Conservation (phyloP, 2,329 filamentous ascomycete genomes). For the Monosporascus ibericus region DNA sequence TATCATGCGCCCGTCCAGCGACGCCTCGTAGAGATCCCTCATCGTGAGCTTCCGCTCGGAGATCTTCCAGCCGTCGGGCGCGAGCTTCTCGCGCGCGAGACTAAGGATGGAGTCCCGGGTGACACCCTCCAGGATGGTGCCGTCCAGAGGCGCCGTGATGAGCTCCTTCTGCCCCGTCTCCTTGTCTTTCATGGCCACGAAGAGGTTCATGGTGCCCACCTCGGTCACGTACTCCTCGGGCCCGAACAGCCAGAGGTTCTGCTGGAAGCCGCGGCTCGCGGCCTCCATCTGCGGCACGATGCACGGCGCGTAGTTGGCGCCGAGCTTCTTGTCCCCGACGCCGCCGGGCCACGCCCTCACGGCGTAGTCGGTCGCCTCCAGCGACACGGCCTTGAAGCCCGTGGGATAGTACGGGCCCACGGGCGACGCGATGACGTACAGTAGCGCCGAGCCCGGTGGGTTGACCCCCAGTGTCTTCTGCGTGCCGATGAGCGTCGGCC, state of each 20-base stretch:
- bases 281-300: slow-evolving; percentile 94
- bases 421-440: slow-evolving; percentile 93
- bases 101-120: slow-evolving; percentile 86
- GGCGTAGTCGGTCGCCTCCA: slow-evolving; percentile 94
- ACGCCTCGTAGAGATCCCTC: slow-evolving; percentile 74
- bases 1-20: slow-evolving; percentile 76
- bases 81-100: slow-evolving; percentile 77
- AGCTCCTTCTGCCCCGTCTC: slow-evolving; percentile 87
- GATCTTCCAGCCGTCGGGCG: slow-evolving; percentile 81
- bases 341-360: slow-evolving; percentile 97
- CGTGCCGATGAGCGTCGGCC: slow-evolving; percentile 95
- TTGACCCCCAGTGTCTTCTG: slow-evolving; percentile 90
- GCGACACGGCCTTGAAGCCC: slow-evolving; percentile 92
- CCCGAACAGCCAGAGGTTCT: slow-evolving; percentile 97
- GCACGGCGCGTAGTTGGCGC: slow-evolving; percentile 98
- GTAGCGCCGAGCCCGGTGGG: slow-evolving; percentile 82
- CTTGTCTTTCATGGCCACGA: slow-evolving; percentile 78
- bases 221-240: slow-evolving; percentile 95
- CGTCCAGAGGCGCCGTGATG: slow-evolving; percentile 90
- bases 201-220: slow-evolving; percentile 99
- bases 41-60: slow-evolving; percentile 90
- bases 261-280: slow-evolving; percentile 86
- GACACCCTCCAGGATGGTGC: slow-evolving; percentile 92
- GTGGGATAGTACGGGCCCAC: slow-evolving; percentile 98
- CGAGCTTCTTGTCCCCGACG: slow-evolving; percentile 96